Conservation (phyloP, 2,329 filamentous ascomycete species). For the Chaetomiaceae sp. region DNA sequence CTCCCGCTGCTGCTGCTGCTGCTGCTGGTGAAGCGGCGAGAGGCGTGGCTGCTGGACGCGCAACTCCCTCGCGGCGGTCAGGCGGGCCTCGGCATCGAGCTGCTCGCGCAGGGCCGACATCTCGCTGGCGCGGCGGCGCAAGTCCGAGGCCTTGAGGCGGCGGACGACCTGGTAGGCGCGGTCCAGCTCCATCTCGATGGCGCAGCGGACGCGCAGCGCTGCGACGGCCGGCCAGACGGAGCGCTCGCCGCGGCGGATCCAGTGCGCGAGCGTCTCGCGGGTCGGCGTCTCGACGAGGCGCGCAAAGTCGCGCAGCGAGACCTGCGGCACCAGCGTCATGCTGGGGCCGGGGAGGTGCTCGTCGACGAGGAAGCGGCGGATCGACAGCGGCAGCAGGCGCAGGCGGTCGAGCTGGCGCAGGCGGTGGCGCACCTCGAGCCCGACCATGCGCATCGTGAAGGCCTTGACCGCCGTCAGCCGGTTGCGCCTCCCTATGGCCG, state of each 20-base stretch:
- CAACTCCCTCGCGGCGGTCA: too few relatives aligned
- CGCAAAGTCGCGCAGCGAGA: slow-evolving; percentile 66
- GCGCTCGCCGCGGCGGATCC: slow-evolving; percentile 77
- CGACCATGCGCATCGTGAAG: slow-evolving; percentile 61
- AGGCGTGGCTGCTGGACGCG: too few relatives aligned
- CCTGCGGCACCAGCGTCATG: slow-evolving; percentile 75
- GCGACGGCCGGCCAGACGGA: slow-evolving; percentile 88
- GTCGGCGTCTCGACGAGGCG: slow-evolving; percentile 79
- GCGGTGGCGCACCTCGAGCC: slow-evolving; percentile 72
- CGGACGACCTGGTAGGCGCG: slow-evolving; percentile 75
- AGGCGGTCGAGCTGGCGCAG: slow-evolving; percentile 75
- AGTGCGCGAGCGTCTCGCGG: slow-evolving; percentile 68
- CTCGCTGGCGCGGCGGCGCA: slow-evolving; percentile 18
- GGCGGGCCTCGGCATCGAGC: background rate
- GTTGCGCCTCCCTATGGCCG: slow-evolving; percentile 52
- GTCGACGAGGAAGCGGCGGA: slow-evolving; percentile 73
- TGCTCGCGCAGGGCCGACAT: background rate
- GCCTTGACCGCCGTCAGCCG: slow-evolving; percentile 52
- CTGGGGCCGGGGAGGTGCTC: slow-evolving; percentile 73
- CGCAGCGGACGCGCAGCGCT: slow-evolving; percentile 73
- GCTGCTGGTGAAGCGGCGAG: too few relatives aligned
- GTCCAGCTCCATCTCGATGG: slow-evolving; percentile 83
- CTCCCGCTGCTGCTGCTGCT: too few relatives aligned
- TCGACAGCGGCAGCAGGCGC: slow-evolving; percentile 60
- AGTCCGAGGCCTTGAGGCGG: slow-evolving; percentile 46